These are phyloP conservation scores for Paracamarosporium sp. DNA, from an alignment of 2,329 filamentous ascomycete genomes.

Conservation along the genomic window DNA sequence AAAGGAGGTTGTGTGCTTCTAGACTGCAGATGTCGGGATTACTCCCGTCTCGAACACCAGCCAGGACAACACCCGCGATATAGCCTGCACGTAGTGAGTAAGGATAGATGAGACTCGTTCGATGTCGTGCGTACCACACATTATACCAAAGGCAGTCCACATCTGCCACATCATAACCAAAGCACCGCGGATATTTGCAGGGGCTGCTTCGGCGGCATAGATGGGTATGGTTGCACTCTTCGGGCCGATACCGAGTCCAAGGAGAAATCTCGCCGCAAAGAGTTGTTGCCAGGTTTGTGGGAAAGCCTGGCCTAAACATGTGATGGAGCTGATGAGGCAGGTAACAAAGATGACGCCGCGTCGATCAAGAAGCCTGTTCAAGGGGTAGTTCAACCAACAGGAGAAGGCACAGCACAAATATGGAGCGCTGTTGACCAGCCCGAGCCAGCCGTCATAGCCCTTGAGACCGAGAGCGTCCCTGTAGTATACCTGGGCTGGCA, in stretches of 20 bases:
- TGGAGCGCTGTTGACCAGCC: conserved; percentile 26
- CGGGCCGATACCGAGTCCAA: conserved; percentile 26
- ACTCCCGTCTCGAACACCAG: conserved; percentile 16
- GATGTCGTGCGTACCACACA: conserved; percentile 12
- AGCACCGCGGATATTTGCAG: conserved; percentile 54
- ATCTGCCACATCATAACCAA: conserved; percentile 58
- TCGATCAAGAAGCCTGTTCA: conserved; percentile 25
- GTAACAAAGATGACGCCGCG: conserved; percentile 28
- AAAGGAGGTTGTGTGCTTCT: conserved; percentile 8
- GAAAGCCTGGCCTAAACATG: conserved; percentile 26
- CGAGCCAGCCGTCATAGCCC: conserved; percentile 14
- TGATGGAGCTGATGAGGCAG: conserved; percentile 27
- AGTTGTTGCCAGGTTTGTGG: conserved; percentile 26
- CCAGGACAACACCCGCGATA: conserved; percentile 24
- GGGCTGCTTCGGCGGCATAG: conserved; percentile 53
- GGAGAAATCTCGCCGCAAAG: conserved; percentile 22
- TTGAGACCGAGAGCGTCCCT: conserved; percentile 15
- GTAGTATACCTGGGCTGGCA: conserved; percentile 24
- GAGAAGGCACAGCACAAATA: conserved; percentile 28
- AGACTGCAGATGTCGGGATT: conserved; percentile 10
- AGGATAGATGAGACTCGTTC: no score
- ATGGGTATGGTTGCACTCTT: conserved; percentile 50
- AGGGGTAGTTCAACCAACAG: conserved; percentile 28
- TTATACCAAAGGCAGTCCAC: conserved; percentile 18
- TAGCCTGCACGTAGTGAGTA: conserved; percentile 8